A percentile compares a stretch with the other conserved stretches of the same genome.
Conservation (phyloP, 1,284 basidiomycete species). For the Ceratobasidium sp. region DNA sequence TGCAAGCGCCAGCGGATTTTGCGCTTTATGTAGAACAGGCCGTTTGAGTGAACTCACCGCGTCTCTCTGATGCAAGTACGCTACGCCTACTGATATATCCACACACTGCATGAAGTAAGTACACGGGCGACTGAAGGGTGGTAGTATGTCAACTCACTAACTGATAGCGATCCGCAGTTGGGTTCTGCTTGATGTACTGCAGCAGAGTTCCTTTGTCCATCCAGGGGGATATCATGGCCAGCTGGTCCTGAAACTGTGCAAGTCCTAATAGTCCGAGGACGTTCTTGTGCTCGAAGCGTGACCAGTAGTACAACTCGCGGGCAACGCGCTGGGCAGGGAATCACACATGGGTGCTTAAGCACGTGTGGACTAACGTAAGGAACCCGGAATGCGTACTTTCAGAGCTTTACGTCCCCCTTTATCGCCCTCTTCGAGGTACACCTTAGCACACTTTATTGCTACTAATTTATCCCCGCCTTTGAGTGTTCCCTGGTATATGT, state of each 20-base stretch:
- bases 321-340: background rate
- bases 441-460: too few species aligned
- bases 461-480: too few species aligned
- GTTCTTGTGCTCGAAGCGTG: constrained; percentile 3
- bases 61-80: constrained; percentile 5
- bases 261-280: background rate
- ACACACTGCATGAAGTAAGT: background rate
- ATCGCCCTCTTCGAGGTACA: too few species aligned
- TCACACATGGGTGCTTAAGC: background rate
- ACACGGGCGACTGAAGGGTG: too few species aligned
- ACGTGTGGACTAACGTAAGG: background rate
- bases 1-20: too few species aligned
- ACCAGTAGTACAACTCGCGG: constrained; percentile 13
- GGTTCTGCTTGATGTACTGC: background rate
- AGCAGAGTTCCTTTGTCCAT: too few species aligned
- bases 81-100: background rate
- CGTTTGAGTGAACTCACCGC: background rate
- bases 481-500: background rate
- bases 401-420: background rate
- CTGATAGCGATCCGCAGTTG: background rate
- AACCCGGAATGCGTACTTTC: background rate
- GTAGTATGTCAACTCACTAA: background rate
- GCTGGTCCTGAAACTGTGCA: constrained; percentile 3
- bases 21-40: too few species aligned
- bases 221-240: background rate